Evolutionary conservation across 352 stramenopile species (phyloP).

Genomic region (Phytophthora pseudosyringae): DNA sequence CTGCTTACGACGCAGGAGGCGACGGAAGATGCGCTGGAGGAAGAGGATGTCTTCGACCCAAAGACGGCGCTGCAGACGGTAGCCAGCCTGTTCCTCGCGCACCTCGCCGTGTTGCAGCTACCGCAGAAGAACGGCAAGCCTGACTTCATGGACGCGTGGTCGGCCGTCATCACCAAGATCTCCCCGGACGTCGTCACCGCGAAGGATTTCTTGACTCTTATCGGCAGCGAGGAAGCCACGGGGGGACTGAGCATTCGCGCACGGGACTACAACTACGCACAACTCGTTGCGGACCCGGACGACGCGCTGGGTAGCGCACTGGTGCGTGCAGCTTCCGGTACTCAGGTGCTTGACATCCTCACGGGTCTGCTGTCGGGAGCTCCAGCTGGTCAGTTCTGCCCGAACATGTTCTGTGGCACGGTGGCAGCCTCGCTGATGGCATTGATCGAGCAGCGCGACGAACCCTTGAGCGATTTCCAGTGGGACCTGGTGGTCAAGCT

Average conservation of each 20-base stretch:
- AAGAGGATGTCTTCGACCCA: constrained; percentile 43
- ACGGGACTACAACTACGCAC: constrained; percentile 69
- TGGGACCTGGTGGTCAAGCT: constrained; percentile 54
- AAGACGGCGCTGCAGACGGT: constrained; percentile 48
- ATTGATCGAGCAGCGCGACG: constrained; percentile 40
- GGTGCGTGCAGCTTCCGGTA: constrained; percentile 56
- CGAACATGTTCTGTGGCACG: constrained; percentile 77
- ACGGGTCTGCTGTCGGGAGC: constrained; percentile 63
- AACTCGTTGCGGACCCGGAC: constrained; percentile 57
- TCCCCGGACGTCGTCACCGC: constrained; percentile 67
- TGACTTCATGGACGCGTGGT: constrained; percentile 80
- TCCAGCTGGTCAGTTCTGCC: constrained; percentile 59
- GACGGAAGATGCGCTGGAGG: constrained; percentile 49
- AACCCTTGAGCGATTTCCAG: constrained; percentile 54
- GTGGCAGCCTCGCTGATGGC: constrained; percentile 55
- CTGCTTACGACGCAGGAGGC: constrained; percentile 66
- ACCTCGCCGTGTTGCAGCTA: constrained; percentile 60
- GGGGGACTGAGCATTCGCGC: constrained; percentile 50
- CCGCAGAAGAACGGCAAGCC: constrained; percentile 57
- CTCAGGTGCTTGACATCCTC: constrained; percentile 71
- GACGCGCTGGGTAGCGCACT: constrained; percentile 55
- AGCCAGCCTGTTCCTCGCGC: constrained; percentile 58
- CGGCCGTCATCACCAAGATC: constrained; percentile 66
- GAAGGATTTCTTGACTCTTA: constrained; percentile 63
- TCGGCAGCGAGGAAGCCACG: constrained; percentile 47